Percentiles rank a stretch among this genome's conserved stretches.
Conservation (phyloP, 192 early-diverging fungal species). For the Coemansia sp. region DNA sequence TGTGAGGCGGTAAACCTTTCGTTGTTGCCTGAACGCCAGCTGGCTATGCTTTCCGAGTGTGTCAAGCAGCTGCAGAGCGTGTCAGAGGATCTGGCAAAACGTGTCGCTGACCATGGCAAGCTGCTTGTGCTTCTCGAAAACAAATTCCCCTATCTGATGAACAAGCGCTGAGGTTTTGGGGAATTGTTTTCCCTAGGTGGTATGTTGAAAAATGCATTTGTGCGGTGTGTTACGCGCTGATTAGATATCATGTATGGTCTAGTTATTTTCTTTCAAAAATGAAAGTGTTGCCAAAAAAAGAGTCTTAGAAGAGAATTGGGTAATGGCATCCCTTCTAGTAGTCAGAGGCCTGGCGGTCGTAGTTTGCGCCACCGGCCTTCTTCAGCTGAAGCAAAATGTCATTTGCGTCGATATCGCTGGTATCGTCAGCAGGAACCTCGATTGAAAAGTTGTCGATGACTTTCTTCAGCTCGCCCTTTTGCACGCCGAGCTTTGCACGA, state of each 20-base stretch:
- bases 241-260: too few relatives aligned
- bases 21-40: conserved; percentile 37
- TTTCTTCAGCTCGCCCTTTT: conserved; percentile 77
- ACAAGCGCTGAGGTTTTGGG: conserved; percentile 9
- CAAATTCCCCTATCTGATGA: conserved; percentile 41
- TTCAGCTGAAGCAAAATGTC: conserved; percentile 63
- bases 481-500: conserved; percentile 73
- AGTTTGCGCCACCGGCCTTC: conserved; percentile 64
- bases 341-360: conserved; percentile 53
- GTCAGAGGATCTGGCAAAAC: conserved; percentile 31
- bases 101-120: conserved; percentile 20
- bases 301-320: neutral
- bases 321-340: conserved; percentile 23
- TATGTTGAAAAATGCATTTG: too few relatives aligned
- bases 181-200: too few relatives aligned
- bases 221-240: too few relatives aligned
- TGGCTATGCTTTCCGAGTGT: conserved; percentile 41
- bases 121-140: conserved; percentile 39
- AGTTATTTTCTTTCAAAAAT: too few relatives aligned
- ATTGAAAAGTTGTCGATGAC: conserved; percentile 69
- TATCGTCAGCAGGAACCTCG: conserved; percentile 66
- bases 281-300: neutral
- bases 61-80: conserved; percentile 24
- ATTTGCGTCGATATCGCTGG: conserved; percentile 61
- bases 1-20: conserved; percentile 28